Conservation (phyloP, 2,329 filamentous ascomycete species). For the Colletotrichum liaoningense region DNA sequence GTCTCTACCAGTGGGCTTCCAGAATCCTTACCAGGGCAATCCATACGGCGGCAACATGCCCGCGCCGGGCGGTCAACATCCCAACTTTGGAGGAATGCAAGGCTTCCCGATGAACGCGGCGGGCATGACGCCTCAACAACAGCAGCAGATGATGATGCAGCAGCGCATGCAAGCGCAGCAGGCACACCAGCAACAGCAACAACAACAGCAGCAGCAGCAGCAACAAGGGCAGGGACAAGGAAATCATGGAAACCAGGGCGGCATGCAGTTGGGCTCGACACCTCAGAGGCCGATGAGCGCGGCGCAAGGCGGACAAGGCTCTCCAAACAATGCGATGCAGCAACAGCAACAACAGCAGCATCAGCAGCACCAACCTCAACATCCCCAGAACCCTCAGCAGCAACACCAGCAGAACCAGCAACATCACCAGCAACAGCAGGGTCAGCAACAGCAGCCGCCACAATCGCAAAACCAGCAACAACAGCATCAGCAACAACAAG, state of each 20-base stretch:
- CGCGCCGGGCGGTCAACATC: constrained; percentile 60
- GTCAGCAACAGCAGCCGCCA: constrained; percentile 43
- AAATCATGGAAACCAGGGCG: constrained; percentile 37
- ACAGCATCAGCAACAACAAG: constrained; percentile 39
- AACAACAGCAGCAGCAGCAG: constrained; percentile 47
- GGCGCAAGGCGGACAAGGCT: constrained; percentile 43
- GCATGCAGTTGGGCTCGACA: constrained; percentile 42
- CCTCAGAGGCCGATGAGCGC: constrained; percentile 45
- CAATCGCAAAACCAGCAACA: constrained; percentile 42
- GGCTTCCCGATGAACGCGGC: constrained; percentile 67
- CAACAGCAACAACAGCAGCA: constrained; percentile 45
- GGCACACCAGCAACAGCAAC: constrained; percentile 45
- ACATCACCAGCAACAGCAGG: constrained; percentile 43
- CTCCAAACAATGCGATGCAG: constrained; percentile 47
- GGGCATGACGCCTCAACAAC: constrained; percentile 56
- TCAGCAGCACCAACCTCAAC: constrained; percentile 43
- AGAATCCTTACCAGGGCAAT: constrained; percentile 67
- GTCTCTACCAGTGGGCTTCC: constrained; percentile 63
- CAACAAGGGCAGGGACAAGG: constrained; percentile 52
- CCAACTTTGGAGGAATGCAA: constrained; percentile 61
- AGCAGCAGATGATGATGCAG: constrained; percentile 42
- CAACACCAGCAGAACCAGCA: constrained; percentile 52
- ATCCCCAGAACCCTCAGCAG: constrained; percentile 45
- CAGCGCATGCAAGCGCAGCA: constrained; percentile 40
- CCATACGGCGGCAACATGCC: constrained; percentile 67